Evolutionary conservation across 306 rosid genomes (phyloP).

Genomic region (Nissolia schottii): DNA sequence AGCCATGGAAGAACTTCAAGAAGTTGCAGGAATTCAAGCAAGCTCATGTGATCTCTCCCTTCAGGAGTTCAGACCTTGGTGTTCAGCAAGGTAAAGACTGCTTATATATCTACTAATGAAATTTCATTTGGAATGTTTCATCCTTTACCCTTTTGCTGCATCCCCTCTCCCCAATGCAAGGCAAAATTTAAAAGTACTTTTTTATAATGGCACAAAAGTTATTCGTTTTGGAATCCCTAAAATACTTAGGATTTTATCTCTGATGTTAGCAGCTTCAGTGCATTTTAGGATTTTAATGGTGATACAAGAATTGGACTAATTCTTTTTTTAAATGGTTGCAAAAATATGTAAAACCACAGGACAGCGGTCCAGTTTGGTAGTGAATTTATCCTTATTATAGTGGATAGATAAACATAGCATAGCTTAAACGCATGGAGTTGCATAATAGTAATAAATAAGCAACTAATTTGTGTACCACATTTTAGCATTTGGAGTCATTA

Average conservation of each 20-base stretch:
- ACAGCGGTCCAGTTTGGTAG: not conserved
- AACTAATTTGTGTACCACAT: not conserved
- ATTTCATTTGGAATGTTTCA: not conserved
- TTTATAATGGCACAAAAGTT: not conserved
- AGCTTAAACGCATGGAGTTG: not conserved
- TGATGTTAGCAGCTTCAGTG: not conserved
- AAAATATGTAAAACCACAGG: not conserved
- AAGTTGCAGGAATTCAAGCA: conserved; percentile 47
- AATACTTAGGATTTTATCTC: not conserved
- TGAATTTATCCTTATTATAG: not conserved
- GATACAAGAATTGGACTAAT: not conserved
- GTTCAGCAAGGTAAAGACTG: conserved; percentile 33
- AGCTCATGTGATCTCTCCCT: conserved; percentile 20
- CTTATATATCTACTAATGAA: not conserved
- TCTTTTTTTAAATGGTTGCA: not conserved
- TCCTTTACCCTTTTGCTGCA: not conserved
- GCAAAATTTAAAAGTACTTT: not conserved
- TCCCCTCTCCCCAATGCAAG: not conserved
- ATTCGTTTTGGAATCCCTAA: not conserved
- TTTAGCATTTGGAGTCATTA: not conserved
- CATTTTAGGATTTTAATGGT: not conserved
- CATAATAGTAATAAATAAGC: not conserved
- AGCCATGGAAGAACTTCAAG: conserved; percentile 60
- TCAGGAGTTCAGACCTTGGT: conserved; percentile 28
- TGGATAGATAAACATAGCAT: not conserved